phyloP scores from a whole-genome alignment of 192 early-diverging fungal species.

The Gaertneriomyces sp. region DNA sequence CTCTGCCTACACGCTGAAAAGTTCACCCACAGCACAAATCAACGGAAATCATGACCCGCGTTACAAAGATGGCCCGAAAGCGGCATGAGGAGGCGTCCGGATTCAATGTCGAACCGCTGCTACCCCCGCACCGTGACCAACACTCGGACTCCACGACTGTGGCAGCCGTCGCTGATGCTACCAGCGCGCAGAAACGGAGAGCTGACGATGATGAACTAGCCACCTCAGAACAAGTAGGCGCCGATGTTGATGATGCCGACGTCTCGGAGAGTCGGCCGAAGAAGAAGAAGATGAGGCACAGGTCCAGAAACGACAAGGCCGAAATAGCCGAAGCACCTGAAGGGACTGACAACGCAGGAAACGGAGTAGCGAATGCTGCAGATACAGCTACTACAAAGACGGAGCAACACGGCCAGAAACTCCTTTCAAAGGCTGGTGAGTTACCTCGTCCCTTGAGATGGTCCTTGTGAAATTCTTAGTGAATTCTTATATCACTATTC shows the following conservation, averaged over 20 bases:
- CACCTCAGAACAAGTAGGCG: no score
- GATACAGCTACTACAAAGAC: neutral
- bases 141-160: no score
- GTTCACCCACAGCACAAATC: no score
- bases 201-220: neutral
- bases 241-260: neutral
- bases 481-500: neutral
- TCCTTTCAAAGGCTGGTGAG: slow-evolving; percentile 26
- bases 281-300: slow-evolving; percentile 34
- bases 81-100: slow-evolving; percentile 45
- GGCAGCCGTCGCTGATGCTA: neutral
- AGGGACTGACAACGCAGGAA: neutral
- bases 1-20: no score
- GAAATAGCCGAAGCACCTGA: slow-evolving; percentile 14
- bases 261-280: slow-evolving; percentile 18
- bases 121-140: slow-evolving; percentile 10
- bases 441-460: neutral
- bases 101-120: slow-evolving; percentile 47
- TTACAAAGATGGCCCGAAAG: slow-evolving; percentile 55
- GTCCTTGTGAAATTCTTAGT: neutral
- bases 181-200: neutral
- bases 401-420: slow-evolving; percentile 24
- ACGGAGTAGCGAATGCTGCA: no score
- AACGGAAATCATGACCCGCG: slow-evolving; percentile 48
- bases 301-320: slow-evolving; percentile 12